Percentiles rank a stretch among this genome's conserved stretches.
These are phyloP conservation scores for Hydnum rufescens DNA, from an alignment of 768 basidiomycete genomes.

Conservation along the genomic window DNA sequence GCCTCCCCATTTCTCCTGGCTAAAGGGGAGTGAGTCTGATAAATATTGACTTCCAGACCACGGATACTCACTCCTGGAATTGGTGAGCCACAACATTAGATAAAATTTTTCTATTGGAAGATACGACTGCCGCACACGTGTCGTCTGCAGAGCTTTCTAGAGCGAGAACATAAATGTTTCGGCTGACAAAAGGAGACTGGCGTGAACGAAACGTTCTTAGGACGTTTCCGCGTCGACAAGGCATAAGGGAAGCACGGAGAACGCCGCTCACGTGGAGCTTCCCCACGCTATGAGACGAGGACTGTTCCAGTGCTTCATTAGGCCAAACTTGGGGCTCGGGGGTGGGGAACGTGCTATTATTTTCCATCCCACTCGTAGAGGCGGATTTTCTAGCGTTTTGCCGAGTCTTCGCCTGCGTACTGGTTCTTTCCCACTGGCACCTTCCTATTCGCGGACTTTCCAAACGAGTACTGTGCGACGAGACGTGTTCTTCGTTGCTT, in stretches of 20 bases:
- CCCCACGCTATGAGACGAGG: too few species aligned
- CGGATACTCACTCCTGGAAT: constrained; percentile 28
- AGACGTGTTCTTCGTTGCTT: constrained; percentile 24
- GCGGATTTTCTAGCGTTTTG: too few species aligned
- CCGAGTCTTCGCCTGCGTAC: too few species aligned
- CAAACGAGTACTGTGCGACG: constrained; percentile 15
- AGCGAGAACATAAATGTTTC: constrained; percentile 14
- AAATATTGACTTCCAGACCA: constrained; percentile 13
- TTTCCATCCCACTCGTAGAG: too few species aligned
- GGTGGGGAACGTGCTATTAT: too few species aligned
- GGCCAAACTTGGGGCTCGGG: too few species aligned
- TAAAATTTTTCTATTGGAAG: constrained; percentile 40
- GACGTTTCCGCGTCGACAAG: neutral
- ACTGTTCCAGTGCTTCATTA: too few species aligned
- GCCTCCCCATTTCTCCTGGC: constrained; percentile 43
- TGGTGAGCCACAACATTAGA: constrained; percentile 82
- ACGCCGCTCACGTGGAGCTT: neutral
- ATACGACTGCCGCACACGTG: constrained; percentile 75
- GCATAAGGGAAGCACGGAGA: neutral
- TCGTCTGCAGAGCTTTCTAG: constrained; percentile 88
- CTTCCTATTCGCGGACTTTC: constrained; percentile 12
- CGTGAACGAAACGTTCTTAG: too few species aligned
- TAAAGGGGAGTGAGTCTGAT: constrained; percentile 14
- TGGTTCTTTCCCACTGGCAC: too few species aligned
- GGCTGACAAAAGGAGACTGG: neutral